Percentiles rank a stretch among this genome's conserved stretches.
phyloP scores from a whole-genome alignment of 768 basidiomycete genomes.

The Suillus americanus region DNA sequence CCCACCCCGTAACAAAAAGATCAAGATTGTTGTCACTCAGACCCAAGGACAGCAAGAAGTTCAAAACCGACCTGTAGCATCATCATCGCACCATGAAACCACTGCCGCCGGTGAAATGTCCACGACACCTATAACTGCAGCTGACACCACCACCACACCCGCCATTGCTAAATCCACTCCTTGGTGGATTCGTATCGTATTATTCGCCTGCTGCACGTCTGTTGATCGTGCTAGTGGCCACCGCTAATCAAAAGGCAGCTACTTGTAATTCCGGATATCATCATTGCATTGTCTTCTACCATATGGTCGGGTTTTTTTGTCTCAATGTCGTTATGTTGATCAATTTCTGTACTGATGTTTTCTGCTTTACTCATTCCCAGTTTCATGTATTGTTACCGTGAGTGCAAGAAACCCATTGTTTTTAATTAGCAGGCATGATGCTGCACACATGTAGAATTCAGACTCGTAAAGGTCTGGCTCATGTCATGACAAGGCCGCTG shows the following conservation, averaged over 20 bases:
- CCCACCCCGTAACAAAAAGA: background rate
- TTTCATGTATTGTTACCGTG: background rate
- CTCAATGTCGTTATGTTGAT: background rate
- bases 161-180: background rate
- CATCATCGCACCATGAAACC: background rate
- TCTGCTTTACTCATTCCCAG: background rate
- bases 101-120: background rate
- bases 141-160: background rate
- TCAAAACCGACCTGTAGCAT: background rate
- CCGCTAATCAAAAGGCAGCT: background rate
- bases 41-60: background rate
- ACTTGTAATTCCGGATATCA: background rate
- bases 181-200: background rate
- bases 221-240: too few relatives aligned
- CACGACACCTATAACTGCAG: background rate
- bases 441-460: background rate
- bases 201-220: background rate
- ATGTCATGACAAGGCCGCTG: background rate
- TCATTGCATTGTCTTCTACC: background rate
- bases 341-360: background rate
- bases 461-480: background rate
- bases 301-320: background rate
- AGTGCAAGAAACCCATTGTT: background rate
- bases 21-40: background rate
- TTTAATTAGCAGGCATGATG: background rate